A percentile compares a stretch with the other conserved stretches of the same genome.
These are phyloP conservation scores for Picea sitchensis DNA, from an alignment of 75 land plant genomes.

Conservation along the genomic window DNA sequence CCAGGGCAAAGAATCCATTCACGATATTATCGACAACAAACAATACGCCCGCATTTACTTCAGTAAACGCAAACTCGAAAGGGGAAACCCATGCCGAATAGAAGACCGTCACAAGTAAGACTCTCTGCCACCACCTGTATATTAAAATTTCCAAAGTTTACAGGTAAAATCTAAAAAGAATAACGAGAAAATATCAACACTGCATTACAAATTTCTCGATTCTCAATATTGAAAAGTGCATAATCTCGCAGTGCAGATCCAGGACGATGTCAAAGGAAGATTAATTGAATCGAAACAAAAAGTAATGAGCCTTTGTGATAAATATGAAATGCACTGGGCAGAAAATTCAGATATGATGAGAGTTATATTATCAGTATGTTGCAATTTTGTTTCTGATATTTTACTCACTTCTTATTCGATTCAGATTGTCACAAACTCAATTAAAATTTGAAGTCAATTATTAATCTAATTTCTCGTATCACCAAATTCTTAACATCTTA, in stretches of 20 bases:
- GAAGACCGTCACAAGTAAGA: slow-evolving; percentile 53
- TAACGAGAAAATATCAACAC: background rate
- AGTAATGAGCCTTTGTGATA: too few species aligned
- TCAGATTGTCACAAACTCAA: too few species aligned
- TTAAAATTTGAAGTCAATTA: too few species aligned
- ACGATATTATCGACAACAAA: slow-evolving; percentile 41
- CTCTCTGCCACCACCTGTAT: slow-evolving; percentile 61
- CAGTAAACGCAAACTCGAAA: slow-evolving; percentile 62
- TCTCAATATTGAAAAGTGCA: background rate
- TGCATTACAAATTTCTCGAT: background rate
- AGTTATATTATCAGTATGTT: too few species aligned
- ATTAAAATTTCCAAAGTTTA: background rate
- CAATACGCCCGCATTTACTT: slow-evolving; percentile 28
- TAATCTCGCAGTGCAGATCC: background rate
- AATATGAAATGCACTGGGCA: too few species aligned
- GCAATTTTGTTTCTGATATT: too few species aligned
- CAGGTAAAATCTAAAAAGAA: background rate
- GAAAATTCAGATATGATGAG: too few species aligned
- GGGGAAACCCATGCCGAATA: slow-evolving; percentile 78
- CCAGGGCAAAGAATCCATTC: slow-evolving; percentile 64
- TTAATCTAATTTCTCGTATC: too few species aligned
- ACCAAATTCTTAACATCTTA: background rate
- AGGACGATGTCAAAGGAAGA: background rate
- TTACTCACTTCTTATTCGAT: too few species aligned
- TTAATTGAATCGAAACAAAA: background rate